These are phyloP conservation scores for Pisolithus thermaeus DNA, from an alignment of 1,284 basidiomycete species.

Conservation along the genomic window DNA sequence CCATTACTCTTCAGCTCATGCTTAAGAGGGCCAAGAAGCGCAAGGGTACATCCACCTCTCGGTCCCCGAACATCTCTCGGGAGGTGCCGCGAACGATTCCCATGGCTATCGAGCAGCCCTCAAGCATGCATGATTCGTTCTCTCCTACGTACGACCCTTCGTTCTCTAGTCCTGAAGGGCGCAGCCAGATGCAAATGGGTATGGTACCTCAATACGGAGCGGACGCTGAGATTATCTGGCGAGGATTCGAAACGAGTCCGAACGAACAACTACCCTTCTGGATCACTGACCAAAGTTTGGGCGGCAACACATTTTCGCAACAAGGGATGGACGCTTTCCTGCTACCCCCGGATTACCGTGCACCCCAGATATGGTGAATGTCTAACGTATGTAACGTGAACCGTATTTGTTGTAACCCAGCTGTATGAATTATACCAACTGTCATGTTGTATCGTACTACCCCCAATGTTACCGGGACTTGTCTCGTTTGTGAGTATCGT, in stretches of 20 bases:
- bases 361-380: conserved; percentile 64
- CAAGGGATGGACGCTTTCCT: conserved; percentile 80
- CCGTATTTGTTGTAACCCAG: neutral
- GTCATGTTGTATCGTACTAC: neutral
- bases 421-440: neutral
- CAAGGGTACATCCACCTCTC: conserved; percentile 49
- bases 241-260: conserved; percentile 62
- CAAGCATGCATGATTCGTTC: conserved; percentile 25
- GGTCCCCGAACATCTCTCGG: conserved; percentile 52
- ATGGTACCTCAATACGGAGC: conserved; percentile 32
- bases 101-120: conserved; percentile 31
- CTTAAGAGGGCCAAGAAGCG: conserved; percentile 73
- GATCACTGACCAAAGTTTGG: conserved; percentile 75
- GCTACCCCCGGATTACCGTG: conserved; percentile 64
- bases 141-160: conserved; percentile 33
- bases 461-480: neutral
- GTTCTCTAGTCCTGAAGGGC: conserved; percentile 43
- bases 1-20: conserved; percentile 82
- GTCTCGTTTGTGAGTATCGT: neutral
- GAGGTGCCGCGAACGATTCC: conserved; percentile 39
- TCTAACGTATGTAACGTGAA: neutral
- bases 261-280: conserved; percentile 74
- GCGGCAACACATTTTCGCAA: conserved; percentile 67
- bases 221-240: conserved; percentile 70
- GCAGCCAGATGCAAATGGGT: conserved; percentile 29